These are phyloP conservation scores for Triangularia setosa DNA, from an alignment of 2,329 filamentous ascomycete species.

Conservation along the genomic window DNA sequence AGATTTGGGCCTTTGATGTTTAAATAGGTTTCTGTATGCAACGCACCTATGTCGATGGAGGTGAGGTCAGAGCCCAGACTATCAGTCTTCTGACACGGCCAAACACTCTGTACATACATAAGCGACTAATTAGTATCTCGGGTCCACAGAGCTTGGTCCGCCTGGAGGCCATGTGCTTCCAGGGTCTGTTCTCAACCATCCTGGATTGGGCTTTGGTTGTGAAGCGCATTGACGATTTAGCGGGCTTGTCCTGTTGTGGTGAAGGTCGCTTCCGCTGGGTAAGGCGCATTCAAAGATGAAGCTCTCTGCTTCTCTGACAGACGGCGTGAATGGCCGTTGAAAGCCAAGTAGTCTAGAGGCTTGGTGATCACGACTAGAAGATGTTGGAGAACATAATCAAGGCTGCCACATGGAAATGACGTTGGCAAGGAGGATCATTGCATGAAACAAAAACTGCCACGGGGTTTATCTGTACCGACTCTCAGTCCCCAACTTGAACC, in stretches of 20 bases:
- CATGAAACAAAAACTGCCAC: too few species aligned
- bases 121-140: constrained; percentile 1
- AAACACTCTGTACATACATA: background rate
- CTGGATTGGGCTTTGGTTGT: background rate
- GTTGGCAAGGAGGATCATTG: background rate
- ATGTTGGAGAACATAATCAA: background rate
- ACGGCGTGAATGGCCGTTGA: background rate
- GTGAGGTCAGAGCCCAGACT: too few species aligned
- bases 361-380: background rate
- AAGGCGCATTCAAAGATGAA: background rate
- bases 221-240: constrained; percentile 1
- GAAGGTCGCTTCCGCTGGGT: background rate
- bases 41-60: background rate
- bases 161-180: background rate
- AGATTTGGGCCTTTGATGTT: background rate
- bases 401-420: background rate
- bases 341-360: background rate
- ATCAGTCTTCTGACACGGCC: too few species aligned
- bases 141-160: background rate
- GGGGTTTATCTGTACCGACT: too few species aligned
- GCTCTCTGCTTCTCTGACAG: background rate
- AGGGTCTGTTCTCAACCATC: background rate
- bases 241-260: background rate
- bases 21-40: background rate
- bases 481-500: too few species aligned